Evolutionary conservation across 768 basidiomycete species (phyloP).

Genomic region (Mycena haematopus): DNA sequence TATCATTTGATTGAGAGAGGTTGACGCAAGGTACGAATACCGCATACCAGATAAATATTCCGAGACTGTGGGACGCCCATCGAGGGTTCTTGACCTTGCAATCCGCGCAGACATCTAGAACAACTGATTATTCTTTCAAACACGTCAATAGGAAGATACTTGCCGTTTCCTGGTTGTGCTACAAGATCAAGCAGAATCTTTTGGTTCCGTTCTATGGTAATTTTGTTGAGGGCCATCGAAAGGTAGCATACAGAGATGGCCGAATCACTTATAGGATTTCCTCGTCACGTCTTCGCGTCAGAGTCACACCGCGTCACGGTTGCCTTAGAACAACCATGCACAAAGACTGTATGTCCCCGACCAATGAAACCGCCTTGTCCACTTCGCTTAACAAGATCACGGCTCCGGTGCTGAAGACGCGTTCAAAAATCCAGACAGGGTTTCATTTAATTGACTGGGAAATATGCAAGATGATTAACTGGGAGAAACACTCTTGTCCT

Average conservation of each 20-base stretch:
- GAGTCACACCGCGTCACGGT: background rate
- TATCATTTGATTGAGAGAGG: conserved; percentile 38
- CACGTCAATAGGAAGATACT: conserved; percentile 34
- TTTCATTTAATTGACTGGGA: too few relatives aligned
- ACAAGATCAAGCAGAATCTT: conserved; percentile 72
- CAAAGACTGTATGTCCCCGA: too few relatives aligned
- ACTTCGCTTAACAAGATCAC: too few relatives aligned
- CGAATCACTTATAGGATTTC: too few relatives aligned
- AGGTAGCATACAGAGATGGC: background rate
- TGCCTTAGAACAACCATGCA: background rate
- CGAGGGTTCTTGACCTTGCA: conserved; percentile 86
- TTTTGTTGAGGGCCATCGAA: conserved; percentile 51
- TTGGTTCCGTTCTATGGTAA: conserved; percentile 69
- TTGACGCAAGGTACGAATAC: conserved; percentile 1
- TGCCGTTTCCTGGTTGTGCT: conserved; percentile 81
- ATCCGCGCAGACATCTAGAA: conserved; percentile 86
- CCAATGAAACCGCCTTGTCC: too few relatives aligned
- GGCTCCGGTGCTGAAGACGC: too few relatives aligned
- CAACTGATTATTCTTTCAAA: conserved; percentile 23
- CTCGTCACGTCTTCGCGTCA: too few relatives aligned
- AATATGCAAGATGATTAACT: too few relatives aligned
- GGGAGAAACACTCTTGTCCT: too few relatives aligned
- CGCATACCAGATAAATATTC: conserved; percentile 82
- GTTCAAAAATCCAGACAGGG: too few relatives aligned
- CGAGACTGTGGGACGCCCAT: conserved; percentile 90